Base-by-base conservation (phyloP, 192 early-diverging fungal species). In the Linnemannia zychae region DNA sequence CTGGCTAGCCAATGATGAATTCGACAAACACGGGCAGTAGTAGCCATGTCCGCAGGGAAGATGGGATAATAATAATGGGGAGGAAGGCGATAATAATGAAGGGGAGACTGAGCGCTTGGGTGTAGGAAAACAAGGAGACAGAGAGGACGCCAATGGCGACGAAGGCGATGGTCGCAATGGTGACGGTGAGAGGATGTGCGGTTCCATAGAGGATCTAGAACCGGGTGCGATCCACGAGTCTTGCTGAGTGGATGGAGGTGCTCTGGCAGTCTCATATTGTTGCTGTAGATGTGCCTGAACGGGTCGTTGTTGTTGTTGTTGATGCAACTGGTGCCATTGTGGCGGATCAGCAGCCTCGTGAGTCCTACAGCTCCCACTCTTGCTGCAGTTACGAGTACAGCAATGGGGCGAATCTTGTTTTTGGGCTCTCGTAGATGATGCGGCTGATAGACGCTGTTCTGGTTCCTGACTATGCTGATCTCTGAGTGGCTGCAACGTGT, bases 141-240 rank as follows among this genome's bases (percentile, higher is more conserved):
- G 12, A n/a, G n/a, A n/a, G n/a, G n/a, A n/a, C n/a, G n/a, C n/a
- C n/a, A n/a, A n/a, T n/a, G n/a, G n/a, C 12, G 57, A n/a, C 20
- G 72, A 53, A 38, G 72, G 63, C 11, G 72, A 74, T 24, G 52
- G 22, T 13, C 50, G 4, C 36, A 34, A 68, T 47, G 74, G 44
- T 7, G 44, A 17, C 50, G 49, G 50, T 17, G 53, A 75, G 4
- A 31, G 37, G 11, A 36, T 63, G n/a, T 36, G 52, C 46, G 65
- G 38, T 13, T 6, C 36, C 20, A 36, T 18, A n/a, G 67, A 70
- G 28, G 75, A 67, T 63, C 33, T 67, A 67, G 75, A 33, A 47
- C 33, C 46, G 47, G 53, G 9, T 57, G 44, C 13, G 65, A 22
- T 20, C 50, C 44, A 47, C 34, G 20, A 28, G 31, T 34, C 52